These are phyloP conservation scores for Tripterygium wilfordii DNA, from an alignment of 177 flowering plant species.

Conservation along the genomic window DNA sequence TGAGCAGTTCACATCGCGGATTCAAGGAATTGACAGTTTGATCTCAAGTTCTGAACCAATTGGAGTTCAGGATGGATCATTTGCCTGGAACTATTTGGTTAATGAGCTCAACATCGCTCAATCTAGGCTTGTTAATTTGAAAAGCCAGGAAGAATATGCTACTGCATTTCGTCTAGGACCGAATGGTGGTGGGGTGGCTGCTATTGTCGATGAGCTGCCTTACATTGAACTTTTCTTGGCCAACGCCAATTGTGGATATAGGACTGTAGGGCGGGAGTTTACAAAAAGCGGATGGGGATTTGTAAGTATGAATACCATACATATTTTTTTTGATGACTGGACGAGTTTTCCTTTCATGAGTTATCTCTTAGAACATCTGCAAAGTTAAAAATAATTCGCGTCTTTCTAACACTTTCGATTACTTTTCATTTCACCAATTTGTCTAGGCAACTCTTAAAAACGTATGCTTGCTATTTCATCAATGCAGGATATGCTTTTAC, in stretches of 20 bases:
- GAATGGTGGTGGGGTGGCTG: slow-evolving; percentile 70
- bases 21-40: slow-evolving; percentile 73
- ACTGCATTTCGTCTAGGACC: slow-evolving; percentile 62
- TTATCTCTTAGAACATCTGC: no score
- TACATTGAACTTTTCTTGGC: slow-evolving; percentile 72
- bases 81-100: slow-evolving; percentile 60
- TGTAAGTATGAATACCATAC: slow-evolving; percentile 58
- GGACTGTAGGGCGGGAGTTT: slow-evolving; percentile 78
- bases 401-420: no score
- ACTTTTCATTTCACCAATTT: no score
- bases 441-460: no score
- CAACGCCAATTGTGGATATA: slow-evolving; percentile 42
- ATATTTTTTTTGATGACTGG: no score
- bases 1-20: slow-evolving; percentile 64
- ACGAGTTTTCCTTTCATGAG: no score
- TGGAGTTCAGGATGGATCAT: slow-evolving; percentile 87
- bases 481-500: no score
- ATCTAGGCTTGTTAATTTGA: slow-evolving; percentile 48
- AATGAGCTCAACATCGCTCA: slow-evolving; percentile 68
- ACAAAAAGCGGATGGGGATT: slow-evolving; percentile 98
- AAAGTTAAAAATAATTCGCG: no score
- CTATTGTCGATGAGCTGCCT: slow-evolving; percentile 97
- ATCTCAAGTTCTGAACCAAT: slow-evolving; percentile 56
- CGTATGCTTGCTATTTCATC: no score
- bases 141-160: slow-evolving; percentile 36